phyloP scores from a whole-genome alignment of 2,329 filamentous ascomycete genomes.

The Magnaporthiopsis poae region DNA sequence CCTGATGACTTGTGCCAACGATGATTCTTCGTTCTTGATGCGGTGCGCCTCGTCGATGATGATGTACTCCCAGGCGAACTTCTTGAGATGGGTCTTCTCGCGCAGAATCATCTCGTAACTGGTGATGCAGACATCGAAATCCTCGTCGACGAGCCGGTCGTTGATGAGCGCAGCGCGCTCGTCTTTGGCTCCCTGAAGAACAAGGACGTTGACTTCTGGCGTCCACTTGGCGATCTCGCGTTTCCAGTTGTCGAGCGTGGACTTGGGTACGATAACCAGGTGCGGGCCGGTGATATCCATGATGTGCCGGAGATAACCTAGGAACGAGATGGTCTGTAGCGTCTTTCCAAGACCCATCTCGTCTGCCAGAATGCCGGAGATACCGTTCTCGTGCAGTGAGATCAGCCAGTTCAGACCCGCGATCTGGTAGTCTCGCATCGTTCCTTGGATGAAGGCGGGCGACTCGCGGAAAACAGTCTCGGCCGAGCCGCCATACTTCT shows the following conservation, averaged over 20 bases:
- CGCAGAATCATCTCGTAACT: slow-evolving; percentile 98
- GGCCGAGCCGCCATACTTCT: slow-evolving; percentile 75
- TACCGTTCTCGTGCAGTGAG: slow-evolving; percentile 95
- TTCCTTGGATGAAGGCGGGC: slow-evolving; percentile 74
- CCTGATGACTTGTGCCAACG: slow-evolving; percentile 88
- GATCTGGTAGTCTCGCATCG: slow-evolving; percentile 94
- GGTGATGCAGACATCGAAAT: slow-evolving; percentile 96
- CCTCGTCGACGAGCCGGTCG: slow-evolving; percentile 81
- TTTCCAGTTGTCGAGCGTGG: slow-evolving; percentile 96
- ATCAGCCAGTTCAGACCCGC: slow-evolving; percentile 95
- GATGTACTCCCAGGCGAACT: slow-evolving; percentile 99
- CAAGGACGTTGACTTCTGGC: slow-evolving; percentile 85
- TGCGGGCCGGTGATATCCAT: slow-evolving; percentile 85
- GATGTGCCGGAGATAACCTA: slow-evolving; percentile 87
- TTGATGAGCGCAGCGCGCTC: slow-evolving; percentile 82
- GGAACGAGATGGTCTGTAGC: slow-evolving; percentile 89
- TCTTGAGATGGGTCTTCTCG: slow-evolving; percentile 88
- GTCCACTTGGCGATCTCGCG: slow-evolving; percentile 91
- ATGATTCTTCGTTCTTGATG: slow-evolving; percentile 99
- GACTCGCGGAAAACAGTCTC: slow-evolving; percentile 91
- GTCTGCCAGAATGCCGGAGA: slow-evolving; percentile 92
- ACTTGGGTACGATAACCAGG: slow-evolving; percentile 86
- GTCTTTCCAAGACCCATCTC: slow-evolving; percentile 99
- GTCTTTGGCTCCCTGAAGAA: slow-evolving; percentile 90
- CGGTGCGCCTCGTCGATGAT: slow-evolving; percentile 97